phyloP scores from a whole-genome alignment of 2,329 filamentous ascomycete genomes.

The Talaromyces sp. region DNA sequence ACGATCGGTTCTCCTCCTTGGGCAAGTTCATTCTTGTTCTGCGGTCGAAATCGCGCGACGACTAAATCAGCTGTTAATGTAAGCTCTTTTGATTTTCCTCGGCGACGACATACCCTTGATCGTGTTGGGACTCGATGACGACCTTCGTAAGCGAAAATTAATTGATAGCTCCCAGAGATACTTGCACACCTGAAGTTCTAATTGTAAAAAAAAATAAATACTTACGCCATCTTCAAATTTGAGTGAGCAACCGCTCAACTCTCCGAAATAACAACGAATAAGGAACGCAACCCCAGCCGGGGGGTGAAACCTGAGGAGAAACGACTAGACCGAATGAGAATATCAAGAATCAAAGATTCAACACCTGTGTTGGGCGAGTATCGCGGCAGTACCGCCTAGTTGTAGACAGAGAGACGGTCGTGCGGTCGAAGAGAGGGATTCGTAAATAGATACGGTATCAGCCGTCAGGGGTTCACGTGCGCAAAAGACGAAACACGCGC shows the following conservation, averaged over 20 bases:
- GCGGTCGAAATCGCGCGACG: constrained; percentile 94
- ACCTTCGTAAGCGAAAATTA: constrained; percentile 1
- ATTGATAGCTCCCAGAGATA: not conserved
- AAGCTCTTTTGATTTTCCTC: not conserved
- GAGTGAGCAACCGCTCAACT: constrained; percentile 15
- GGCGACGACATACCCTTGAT: constrained; percentile 51
- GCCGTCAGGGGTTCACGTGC: constrained; percentile 19
- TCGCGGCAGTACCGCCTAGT: not conserved
- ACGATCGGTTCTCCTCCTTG: constrained; percentile 92
- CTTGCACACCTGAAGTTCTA: not conserved
- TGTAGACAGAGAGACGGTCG: not conserved
- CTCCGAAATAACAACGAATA: constrained; percentile 11
- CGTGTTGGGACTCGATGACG: constrained; percentile 40
- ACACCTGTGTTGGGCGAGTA: not conserved
- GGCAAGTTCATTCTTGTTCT: constrained; percentile 89
- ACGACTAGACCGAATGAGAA: not conserved
- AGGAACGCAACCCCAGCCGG: constrained; percentile 16
- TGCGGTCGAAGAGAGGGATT: constrained; percentile 1
- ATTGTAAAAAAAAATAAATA: constrained; percentile 18
- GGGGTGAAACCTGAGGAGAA: constrained; percentile 8
- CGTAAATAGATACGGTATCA: constrained; percentile 9
- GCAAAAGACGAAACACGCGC: constrained; percentile 18
- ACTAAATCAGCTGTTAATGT: constrained; percentile 51
- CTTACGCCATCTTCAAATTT: constrained; percentile 48
- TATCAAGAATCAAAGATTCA: not conserved